Conservation (phyloP, 1,139 yeast species). For the Pichia sp. region DNA sequence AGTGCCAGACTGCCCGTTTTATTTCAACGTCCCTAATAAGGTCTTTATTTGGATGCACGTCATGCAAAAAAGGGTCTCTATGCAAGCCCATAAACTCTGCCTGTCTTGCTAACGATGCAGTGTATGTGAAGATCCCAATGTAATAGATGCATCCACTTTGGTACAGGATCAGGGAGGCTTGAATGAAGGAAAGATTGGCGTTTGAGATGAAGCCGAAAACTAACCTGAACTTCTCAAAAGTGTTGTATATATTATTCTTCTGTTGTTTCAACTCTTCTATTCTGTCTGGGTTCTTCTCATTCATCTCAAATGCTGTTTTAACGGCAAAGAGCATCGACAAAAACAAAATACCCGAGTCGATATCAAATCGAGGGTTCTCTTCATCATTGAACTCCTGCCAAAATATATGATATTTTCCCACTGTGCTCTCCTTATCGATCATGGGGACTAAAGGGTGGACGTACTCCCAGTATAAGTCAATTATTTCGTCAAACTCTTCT, state of each 20-base stretch:
- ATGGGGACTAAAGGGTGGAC: slow-evolving; percentile 20
- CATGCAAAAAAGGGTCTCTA: slow-evolving; percentile 20
- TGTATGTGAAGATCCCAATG: slow-evolving; percentile 17
- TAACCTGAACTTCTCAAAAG: slow-evolving; percentile 16
- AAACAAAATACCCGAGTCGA: slow-evolving; percentile 17
- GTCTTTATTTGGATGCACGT: slow-evolving; percentile 14
- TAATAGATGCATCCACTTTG: slow-evolving; percentile 17
- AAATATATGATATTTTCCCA: slow-evolving; percentile 11
- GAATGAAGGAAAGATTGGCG: slow-evolving; percentile 17
- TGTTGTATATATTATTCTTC: slow-evolving; percentile 8
- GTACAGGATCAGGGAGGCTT: slow-evolving; percentile 16
- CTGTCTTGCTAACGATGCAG: slow-evolving; percentile 17
- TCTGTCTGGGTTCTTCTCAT: slow-evolving; percentile 6
- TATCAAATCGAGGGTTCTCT: slow-evolving; percentile 12
- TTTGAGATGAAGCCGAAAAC: slow-evolving; percentile 13
- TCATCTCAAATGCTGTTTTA: slow-evolving; percentile 14
- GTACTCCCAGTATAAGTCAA: slow-evolving; percentile 17
- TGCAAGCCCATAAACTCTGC: slow-evolving; percentile 21
- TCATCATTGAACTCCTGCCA: slow-evolving; percentile 14
- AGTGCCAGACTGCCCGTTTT: slow-evolving; percentile 19
- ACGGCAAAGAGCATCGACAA: slow-evolving; percentile 18
- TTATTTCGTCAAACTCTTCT: slow-evolving; percentile 14
- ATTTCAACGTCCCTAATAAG: slow-evolving; percentile 13
- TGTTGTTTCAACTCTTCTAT: slow-evolving; percentile 2
- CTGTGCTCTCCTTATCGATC: slow-evolving; percentile 14